Base-by-base conservation (phyloP, 108 stramenopile genomes). In the Cyclotella choctawhatcheeana region DNA sequence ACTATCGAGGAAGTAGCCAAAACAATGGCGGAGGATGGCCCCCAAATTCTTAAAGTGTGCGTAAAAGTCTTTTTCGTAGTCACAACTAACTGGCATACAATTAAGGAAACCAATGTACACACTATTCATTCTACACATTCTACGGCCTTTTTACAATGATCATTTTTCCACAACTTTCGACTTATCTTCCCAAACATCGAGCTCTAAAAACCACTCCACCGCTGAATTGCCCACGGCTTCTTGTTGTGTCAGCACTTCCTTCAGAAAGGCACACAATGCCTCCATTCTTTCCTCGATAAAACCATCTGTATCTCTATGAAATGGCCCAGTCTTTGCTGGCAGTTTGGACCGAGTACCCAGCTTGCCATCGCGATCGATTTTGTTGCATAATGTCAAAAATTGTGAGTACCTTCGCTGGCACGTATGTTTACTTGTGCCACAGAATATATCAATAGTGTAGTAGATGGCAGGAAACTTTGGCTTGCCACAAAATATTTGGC, bases 341-440 rank as follows among this genome's bases (percentile, higher is more conserved):
- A 75, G 24, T 24, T 35, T 61, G 8, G 58, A 56, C 0, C 18
- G 3, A 24, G 69, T 14, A 7, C 58, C 67, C 43, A 48, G 53
- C 21, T 44, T n/a, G 17, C 70, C 76, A 6, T 30, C 31, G 0
- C 31, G 33, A 61, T 79, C 58, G 10, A 79, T 31, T 45, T 69
- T 59, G 5, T 60, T 43, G 58, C 58, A 74, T 14, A 74, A 43
- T 17, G 48, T n/a, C 18, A 30, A 29, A 44, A 79, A 79, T 45
- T 74, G 73, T 29, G 77, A 79, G 32, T 79, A 74, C 44, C 77
- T 47, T 20, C 73, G 55, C 25, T 68, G 73, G n/a, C 25, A 22
- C 20, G 40, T 58, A 45, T 45, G 73, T 10, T 22, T 24, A 5
- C 30, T 31, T 8, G 65, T 58, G 20, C 72, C 73, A 22, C 56